Base-by-base conservation (phyloP, 2,329 filamentous ascomycete species). In the Harringtonia aguacate region DNA sequence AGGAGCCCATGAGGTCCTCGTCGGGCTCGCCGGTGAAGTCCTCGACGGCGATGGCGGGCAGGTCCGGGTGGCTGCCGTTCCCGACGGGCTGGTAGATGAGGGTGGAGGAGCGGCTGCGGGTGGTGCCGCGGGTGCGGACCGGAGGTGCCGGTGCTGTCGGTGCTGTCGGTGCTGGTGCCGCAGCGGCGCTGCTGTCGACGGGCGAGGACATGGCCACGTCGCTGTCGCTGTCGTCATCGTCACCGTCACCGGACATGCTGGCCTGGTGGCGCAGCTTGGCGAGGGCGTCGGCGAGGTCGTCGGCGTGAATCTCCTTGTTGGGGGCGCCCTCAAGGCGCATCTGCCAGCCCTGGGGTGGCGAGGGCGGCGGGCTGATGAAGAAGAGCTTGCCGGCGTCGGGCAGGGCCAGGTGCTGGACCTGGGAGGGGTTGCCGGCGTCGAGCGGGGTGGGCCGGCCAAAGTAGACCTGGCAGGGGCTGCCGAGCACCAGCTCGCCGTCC, bases 401-500 rank as follows among this genome's bases (percentile, higher is more conserved):
- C 1, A 83, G 72, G n/a, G 73, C 70, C 10, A 84, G 68, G 55
- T 80, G 77, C 53, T 73, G 69, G 53, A 79, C 69, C 47, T 66
- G 61, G 46, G 48, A 48, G 8, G 63, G 59, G 13, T 22, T 28
- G 36, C 28, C 39, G 41, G 48, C 56, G 33, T 75, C 63, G 43
- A 80, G 61, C n/a, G 73, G 68, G 0, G 79, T 83, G 39, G 68
- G 63, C 56, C 77, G 71, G 54, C 80, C 79, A 53, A 81, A 84
- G 66, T 81, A 88, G 54, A 87, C 75, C 50, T 75, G 73, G 54
- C 82, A 74, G 44, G 72, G 69, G 60, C 81, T 71, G 54, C 84
- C 85, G 64, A 89, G 75, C 52, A 90, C 71, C 21, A 68, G 67
- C 63, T 88, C 81, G 54, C 81, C 80, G 56, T 92, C 84, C 63